phyloP scores from a whole-genome alignment of 306 rosid genomes.

The barrel medic (Medicago truncatula) region MtrunA17r5.0-ANR NC_053045.1:12773001-12773500 shows the following conservation, averaged over 20 bases:
- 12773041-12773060: neutral
- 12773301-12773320: neutral
- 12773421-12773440: conserved; percentile 79
- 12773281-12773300: conserved; percentile 24
- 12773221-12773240: conserved; percentile 15
- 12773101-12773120: neutral
- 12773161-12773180: conserved; percentile 2
- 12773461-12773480: conserved; percentile 95
- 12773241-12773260: neutral
- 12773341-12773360: conserved; percentile 20
- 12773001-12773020: neutral
- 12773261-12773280: conserved; percentile 1
- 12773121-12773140: conserved; percentile 15
- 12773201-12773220: conserved; percentile 12
- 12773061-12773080: conserved; percentile 5
- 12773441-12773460: conserved; percentile 98
- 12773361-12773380: conserved; percentile 1
- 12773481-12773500: conserved; percentile 99
- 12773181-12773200: neutral
- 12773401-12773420: conserved; percentile 27
- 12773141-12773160: conserved; percentile 21
- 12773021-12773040: neutral
- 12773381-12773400: neutral
- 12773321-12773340: neutral
- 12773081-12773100: neutral